These are phyloP conservation scores for Daldinia loculata DNA, from an alignment of 495 filamentous ascomycete genomes.

Conservation along the genomic window DNA sequence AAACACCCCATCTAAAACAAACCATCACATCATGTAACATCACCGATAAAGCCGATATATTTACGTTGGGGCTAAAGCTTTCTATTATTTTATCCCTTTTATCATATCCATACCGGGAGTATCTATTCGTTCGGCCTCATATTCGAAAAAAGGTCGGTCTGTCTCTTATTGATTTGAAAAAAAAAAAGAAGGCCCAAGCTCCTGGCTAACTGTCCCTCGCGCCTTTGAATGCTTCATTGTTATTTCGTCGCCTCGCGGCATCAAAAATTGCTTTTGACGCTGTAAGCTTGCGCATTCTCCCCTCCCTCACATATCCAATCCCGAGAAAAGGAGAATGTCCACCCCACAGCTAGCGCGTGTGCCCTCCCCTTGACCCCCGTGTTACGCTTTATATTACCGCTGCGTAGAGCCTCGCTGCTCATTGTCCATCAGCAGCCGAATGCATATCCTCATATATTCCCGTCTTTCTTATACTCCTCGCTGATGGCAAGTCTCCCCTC, in stretches of 20 bases:
- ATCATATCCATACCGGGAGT: conserved; percentile 11
- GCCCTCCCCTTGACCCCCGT: conserved; percentile 4
- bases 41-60: not conserved
- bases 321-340: conserved; percentile 18
- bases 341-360: conserved; percentile 18
- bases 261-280: conserved; percentile 11
- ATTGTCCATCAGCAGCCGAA: conserved; percentile 24
- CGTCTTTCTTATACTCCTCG: conserved; percentile 30
- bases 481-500: conserved; percentile 18
- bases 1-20: not conserved
- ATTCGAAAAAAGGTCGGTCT: conserved; percentile 3
- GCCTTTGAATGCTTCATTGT: conserved; percentile 12
- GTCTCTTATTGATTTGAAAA: conserved; percentile 2
- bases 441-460: conserved; percentile 39
- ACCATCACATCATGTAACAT: not conserved
- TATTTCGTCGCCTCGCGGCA: conserved; percentile 10
- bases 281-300: conserved; percentile 18
- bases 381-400: conserved; percentile 42
- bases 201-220: conserved; percentile 7
- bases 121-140: conserved; percentile 32
- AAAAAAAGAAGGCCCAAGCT: conserved; percentile 3
- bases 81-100: conserved; percentile 34
- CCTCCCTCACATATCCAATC: conserved; percentile 1
- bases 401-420: conserved; percentile 21
- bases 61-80: conserved; percentile 9